Evolutionary conservation across 2,329 filamentous ascomycete genomes (phyloP).

Genomic region (Periconia macrospinosa): DNA sequence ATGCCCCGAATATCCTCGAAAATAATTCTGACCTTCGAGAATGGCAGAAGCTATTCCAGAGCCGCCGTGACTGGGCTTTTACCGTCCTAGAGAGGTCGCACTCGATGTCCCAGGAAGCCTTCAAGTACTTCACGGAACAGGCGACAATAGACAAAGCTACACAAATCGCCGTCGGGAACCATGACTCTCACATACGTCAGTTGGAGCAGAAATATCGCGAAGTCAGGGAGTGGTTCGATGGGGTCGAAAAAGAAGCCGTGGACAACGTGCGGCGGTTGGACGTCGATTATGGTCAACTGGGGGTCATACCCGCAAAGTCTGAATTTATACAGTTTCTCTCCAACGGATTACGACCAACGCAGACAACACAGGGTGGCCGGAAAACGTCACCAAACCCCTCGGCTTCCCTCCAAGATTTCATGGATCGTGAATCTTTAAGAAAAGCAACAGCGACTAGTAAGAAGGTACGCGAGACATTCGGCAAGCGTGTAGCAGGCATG

Average conservation of each 20-base stretch:
- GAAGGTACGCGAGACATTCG: constrained; percentile 64
- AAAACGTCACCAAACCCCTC: constrained; percentile 24
- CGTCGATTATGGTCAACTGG: constrained; percentile 65
- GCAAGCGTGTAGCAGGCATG: constrained; percentile 54
- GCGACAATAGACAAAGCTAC: constrained; percentile 77
- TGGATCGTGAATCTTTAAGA: constrained; percentile 72
- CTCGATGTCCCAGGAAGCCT: constrained; percentile 63
- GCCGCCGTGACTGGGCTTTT: constrained; percentile 78
- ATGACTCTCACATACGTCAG: constrained; percentile 72
- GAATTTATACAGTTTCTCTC: constrained; percentile 61
- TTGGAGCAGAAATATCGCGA: constrained; percentile 74
- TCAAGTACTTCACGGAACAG: constrained; percentile 71
- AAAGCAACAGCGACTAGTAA: constrained; percentile 71
- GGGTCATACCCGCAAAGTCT: constrained; percentile 64
- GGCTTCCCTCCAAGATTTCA: constrained; percentile 53
- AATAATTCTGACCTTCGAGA: constrained; percentile 78
- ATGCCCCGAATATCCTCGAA: constrained; percentile 76
- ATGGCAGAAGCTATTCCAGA: constrained; percentile 87
- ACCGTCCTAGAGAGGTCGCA: constrained; percentile 70
- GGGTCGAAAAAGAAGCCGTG: constrained; percentile 68
- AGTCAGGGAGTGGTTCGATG: constrained; percentile 69
- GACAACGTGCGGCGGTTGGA: constrained; percentile 69
- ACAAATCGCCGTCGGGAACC: constrained; percentile 82
- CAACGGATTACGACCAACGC: constrained; percentile 33
- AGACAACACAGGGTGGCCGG: constrained; percentile 22